Percentiles rank a stretch among this genome's conserved stretches.
phyloP scores from a whole-genome alignment of 345 rosid species.

The Citrus glauca region DNA sequence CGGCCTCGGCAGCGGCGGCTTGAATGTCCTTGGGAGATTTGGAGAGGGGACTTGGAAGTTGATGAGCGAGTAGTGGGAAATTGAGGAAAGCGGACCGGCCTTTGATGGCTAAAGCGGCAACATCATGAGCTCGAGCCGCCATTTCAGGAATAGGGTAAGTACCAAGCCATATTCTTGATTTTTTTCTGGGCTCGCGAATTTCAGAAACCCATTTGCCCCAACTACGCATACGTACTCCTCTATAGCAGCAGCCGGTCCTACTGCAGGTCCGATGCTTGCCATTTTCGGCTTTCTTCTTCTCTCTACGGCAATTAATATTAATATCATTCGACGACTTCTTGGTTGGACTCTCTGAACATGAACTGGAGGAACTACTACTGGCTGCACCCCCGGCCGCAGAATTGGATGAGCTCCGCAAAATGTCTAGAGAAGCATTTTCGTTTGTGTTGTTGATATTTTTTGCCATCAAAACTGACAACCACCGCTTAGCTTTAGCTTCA shows the following conservation, averaged over 20 bases:
- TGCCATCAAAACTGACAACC: constrained; percentile 25
- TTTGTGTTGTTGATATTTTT: constrained; percentile 44
- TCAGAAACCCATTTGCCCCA: constrained; percentile 97
- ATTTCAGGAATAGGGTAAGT: constrained; percentile 71
- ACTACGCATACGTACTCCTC: constrained; percentile 74
- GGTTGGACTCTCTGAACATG: constrained; percentile 15
- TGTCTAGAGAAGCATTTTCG: constrained; percentile 31
- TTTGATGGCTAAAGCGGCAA: constrained; percentile 71
- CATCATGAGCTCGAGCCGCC: constrained; percentile 91
- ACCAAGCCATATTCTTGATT: constrained; percentile 85
- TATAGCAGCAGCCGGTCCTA: constrained; percentile 12
- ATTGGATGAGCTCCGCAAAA: constrained; percentile 13
- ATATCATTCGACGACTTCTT: too few species aligned
- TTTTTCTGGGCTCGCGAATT: constrained; percentile 72
- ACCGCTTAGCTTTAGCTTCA: background rate
- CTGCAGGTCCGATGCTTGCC: constrained; percentile 36
- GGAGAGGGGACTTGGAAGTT: constrained; percentile 51
- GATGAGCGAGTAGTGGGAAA: constrained; percentile 46
- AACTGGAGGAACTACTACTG: constrained; percentile 2
- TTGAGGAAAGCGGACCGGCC: constrained; percentile 60
- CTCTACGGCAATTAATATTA: constrained; percentile 7
- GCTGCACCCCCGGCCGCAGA: constrained; percentile 9
- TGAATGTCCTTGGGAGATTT: constrained; percentile 59
- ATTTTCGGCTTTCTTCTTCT: constrained; percentile 25
- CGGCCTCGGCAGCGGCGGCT: constrained; percentile 52